Evolutionary conservation across 176 grass and related monocot genomes (phyloP).

Genomic region (Echinochloa phyllopogon): DNA sequence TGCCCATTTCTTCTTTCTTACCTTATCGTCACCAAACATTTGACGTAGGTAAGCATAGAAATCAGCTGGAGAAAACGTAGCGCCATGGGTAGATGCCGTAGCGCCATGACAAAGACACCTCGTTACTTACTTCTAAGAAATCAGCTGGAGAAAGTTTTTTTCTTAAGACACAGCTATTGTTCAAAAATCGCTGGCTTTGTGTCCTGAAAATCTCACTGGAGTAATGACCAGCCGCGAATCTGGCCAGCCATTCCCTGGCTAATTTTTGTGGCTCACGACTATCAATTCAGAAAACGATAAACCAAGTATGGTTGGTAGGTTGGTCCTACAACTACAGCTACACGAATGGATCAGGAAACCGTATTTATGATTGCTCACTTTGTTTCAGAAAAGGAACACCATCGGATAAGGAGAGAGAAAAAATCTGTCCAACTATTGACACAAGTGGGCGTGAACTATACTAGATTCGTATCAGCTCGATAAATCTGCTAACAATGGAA

Average conservation of each 20-base stretch:
- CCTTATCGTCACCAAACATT: slow-evolving; percentile 16
- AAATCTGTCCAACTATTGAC: not conserved
- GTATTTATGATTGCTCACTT: not conserved
- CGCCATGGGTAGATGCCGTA: not conserved
- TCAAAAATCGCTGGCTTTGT: not conserved
- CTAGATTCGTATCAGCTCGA: not conserved
- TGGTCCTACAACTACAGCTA: slow-evolving; percentile 20
- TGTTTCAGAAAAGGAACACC: slow-evolving; percentile 19
- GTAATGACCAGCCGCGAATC: not conserved
- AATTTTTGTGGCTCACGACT: not conserved
- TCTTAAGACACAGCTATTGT: too few species aligned
- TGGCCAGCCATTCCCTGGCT: not conserved
- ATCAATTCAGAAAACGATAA: not conserved
- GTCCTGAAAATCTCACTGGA: not conserved
- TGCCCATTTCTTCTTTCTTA: not conserved
- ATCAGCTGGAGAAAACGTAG: not conserved
- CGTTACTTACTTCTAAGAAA: too few species aligned
- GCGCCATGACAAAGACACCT: too few species aligned
- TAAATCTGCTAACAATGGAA: not conserved
- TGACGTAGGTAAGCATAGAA: not conserved
- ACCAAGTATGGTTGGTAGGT: not conserved
- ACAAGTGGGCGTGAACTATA: not conserved
- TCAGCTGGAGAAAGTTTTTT: too few species aligned
- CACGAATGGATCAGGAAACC: slow-evolving; percentile 13
- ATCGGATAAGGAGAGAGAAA: slow-evolving; percentile 10